Base-by-base conservation (phyloP, 1,284 basidiomycete genomes). In the Singerocomus inundabilis region DNA sequence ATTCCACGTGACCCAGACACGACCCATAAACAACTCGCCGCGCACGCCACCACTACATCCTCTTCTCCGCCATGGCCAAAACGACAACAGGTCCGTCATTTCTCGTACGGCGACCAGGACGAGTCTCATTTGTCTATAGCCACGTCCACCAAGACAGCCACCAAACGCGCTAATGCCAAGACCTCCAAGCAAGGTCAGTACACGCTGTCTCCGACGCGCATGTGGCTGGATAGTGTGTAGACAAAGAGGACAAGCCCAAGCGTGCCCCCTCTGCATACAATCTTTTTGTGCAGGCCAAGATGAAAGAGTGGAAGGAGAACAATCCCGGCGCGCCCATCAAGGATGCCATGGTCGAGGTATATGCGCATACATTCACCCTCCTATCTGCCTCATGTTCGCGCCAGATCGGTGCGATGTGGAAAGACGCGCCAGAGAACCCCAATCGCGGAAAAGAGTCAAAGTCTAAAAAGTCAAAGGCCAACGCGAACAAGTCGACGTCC, bases 371-470 rank as follows among this genome's bases (percentile, higher is more conserved):
- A 55, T 49, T 8, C 35, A 30, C 25, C 18, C n/a, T 38, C 11
- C 5, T 16, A 6, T 39, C 31, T 37, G 21, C 35, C 55, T 62
- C 52, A 68, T 24, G 5, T 30, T 41, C 21, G 8, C 25, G 31
- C 13, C 54, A 83, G 81, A 79, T 83, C 52, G 80, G 74, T 6
- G 68, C 59, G 1, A 48, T 78, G 51, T 83, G 81, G 81, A 72
- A 67, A 41, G 74, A 80, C 49, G 72, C 80, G 0, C 77, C 78
- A 2, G 79, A 82, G 57, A 82, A 83, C 58, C 80, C 81, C 1
- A 82, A 80, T 52, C 73, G 78, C 32, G 81, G 80, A 12, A 71
- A 79, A 51, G 72, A 71, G 16, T 61, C 71, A 35, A 76, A 72
- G 47, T 32, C 70, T 33, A 69, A 64, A 31, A 72, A 75, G 48